Evolutionary conservation across 306 rosid genomes (phyloP).

Genomic region (Castanospermum australe): DNA sequence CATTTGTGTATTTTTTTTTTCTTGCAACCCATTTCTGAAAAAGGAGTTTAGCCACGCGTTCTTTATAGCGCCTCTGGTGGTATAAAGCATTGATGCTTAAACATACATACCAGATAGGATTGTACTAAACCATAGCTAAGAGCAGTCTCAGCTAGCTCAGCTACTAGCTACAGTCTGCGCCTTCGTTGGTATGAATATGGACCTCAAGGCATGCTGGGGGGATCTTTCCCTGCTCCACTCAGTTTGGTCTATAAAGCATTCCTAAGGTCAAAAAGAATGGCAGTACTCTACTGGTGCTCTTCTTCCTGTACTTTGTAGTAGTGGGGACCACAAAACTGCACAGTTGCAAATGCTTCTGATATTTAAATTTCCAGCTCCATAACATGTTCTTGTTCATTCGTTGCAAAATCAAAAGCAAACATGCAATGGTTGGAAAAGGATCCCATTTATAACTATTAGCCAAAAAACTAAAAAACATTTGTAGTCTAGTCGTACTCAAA

Average conservation of each 20-base stretch:
- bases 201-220: not conserved
- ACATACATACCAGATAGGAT: not conserved
- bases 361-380: not conserved
- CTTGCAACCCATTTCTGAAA: slow-evolving; percentile 13
- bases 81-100: not conserved
- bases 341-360: too few species aligned
- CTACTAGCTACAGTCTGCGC: not conserved
- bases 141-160: not conserved
- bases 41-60: slow-evolving; percentile 13
- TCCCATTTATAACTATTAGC: not conserved
- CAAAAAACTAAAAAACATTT: not conserved
- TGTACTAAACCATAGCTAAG: slow-evolving; percentile 12
- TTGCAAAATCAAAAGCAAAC: not conserved
- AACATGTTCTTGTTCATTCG: not conserved
- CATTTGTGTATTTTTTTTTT: not conserved
- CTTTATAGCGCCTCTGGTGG: slow-evolving; percentile 32
- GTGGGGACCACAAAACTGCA: not conserved
- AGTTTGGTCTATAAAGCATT: not conserved
- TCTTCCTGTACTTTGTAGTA: not conserved
- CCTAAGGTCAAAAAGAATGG: slow-evolving; percentile 22
- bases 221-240: not conserved
- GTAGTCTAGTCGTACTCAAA: not conserved
- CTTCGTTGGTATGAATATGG: not conserved
- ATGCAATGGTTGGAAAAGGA: not conserved
- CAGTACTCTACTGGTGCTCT: not conserved